Evolutionary conservation across 2,329 filamentous ascomycete species (phyloP), one percentile per base, ranked within the genome.

Genomic region (Ceratocystis diversiconidia): DNA sequence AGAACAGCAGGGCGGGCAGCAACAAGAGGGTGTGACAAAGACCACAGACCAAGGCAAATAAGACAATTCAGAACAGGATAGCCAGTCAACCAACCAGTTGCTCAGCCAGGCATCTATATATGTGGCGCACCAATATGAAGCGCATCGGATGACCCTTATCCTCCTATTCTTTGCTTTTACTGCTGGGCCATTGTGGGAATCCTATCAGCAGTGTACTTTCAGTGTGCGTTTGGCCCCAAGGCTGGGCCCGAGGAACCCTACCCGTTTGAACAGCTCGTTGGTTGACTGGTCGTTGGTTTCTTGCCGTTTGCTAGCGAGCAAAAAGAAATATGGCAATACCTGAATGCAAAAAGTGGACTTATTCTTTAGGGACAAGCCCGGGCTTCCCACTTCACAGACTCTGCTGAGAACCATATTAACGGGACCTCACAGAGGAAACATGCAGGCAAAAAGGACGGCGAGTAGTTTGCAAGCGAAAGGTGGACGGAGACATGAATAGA

Each of bases 61-160:
- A 59, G 25, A 59, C 55, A 59, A n/a, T 30, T 57, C 52, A 62
- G 19, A 46, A 48, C 36, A 62, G 15, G 43, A 50, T n/a, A 62
- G 19, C 6, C 36, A 62, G 41, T 41, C 60, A 46, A 25, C 36
- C 60, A 62, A 32, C 61, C 61, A 62, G n/a, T 44, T 32, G 36
- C 36, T 41, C 36, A 15, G 36, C 1, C 36, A 12, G 36, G 36
- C 36, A 41, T 41, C 10, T 41, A 41, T 15, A 50, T n/a, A 36
- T 10, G 8, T 32, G 30, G 30, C 30, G 55, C 55, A 59, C 55
- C n/a, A 59, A 59, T 28, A 36, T 59, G 55, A 36, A 36, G 30
- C 7, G 15, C 28, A 15, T 17, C 15, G 30, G 30, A 10, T 30
- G 32, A 59, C 25, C 25, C 55, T 36, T 7, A 15, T 59, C 32